Evolutionary conservation across 805 yeast species (phyloP).

Genomic region (Wickerhamiella azymoides): DNA sequence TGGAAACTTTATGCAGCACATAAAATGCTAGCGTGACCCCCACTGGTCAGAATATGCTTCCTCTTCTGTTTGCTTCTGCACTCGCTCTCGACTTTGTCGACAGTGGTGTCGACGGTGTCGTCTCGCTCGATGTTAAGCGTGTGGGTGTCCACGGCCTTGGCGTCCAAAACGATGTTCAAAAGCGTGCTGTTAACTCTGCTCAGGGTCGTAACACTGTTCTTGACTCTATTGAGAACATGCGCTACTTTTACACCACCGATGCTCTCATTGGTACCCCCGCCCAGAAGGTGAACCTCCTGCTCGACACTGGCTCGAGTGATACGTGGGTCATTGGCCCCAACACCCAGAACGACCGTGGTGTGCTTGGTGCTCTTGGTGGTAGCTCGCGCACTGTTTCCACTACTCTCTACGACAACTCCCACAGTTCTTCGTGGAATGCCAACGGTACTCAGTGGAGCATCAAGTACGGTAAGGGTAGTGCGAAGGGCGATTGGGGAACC

Average conservation of each 20-base stretch:
- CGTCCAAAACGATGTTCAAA: background rate
- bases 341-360: constrained; percentile 5
- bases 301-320: constrained; percentile 73
- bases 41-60: background rate
- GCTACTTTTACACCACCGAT: constrained; percentile 25
- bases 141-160: constrained; percentile 1
- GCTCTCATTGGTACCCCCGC: constrained; percentile 41
- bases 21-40: background rate
- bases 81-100: background rate
- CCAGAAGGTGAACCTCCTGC: constrained; percentile 39
- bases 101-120: constrained; percentile 6
- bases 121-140: background rate
- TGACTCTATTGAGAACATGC: constrained; percentile 22
- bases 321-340: constrained; percentile 43
- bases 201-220: background rate
- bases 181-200: background rate
- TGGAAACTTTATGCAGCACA: background rate
- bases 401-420: constrained; percentile 14
- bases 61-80: background rate
- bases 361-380: constrained; percentile 9
- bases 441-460: constrained; percentile 23
- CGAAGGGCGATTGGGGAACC: constrained; percentile 45
- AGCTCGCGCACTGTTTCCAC: constrained; percentile 3
- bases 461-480: constrained; percentile 37
- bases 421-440: constrained; percentile 19